Percentiles rank a stretch among this genome's conserved stretches.
Evolutionary conservation across 768 basidiomycete genomes (phyloP).

Genomic region (Mycena rosella): DNA sequence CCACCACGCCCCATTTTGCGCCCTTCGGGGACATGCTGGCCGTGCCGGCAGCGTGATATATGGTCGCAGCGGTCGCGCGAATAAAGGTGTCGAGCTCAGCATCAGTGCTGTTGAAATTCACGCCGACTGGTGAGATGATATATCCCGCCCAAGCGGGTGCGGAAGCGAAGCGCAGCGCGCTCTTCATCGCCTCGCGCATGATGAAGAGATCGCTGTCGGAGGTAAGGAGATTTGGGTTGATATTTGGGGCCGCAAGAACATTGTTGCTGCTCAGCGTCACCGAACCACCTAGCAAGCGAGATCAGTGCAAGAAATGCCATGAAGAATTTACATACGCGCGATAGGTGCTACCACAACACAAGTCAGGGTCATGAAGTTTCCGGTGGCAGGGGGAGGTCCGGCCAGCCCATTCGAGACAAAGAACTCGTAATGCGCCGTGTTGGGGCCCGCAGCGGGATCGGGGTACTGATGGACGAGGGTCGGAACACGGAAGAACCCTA

Average conservation of each 20-base stretch:
- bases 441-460: conserved; percentile 6
- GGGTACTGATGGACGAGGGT: background rate
- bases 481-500: background rate
- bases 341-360: no score
- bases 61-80: conserved; percentile 4
- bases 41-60: conserved; percentile 35
- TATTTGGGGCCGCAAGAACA: no score
- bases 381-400: background rate
- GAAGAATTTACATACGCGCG: no score
- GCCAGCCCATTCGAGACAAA: background rate
- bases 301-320: no score
- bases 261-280: no score
- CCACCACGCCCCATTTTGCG: conserved; percentile 46
- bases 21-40: conserved; percentile 45
- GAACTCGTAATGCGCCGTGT: conserved; percentile 1
- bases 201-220: no score
- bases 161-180: conserved; percentile 5
- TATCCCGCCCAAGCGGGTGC: conserved; percentile 39
- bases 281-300: no score
- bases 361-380: conserved; percentile 38
- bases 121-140: conserved; percentile 21
- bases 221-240: no score
- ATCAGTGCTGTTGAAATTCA: conserved; percentile 25
- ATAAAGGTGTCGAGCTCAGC: conserved; percentile 36
- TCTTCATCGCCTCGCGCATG: no score